phyloP scores from a whole-genome alignment of 2,329 filamentous ascomycete species.

The Penicillium sp. region DNA sequence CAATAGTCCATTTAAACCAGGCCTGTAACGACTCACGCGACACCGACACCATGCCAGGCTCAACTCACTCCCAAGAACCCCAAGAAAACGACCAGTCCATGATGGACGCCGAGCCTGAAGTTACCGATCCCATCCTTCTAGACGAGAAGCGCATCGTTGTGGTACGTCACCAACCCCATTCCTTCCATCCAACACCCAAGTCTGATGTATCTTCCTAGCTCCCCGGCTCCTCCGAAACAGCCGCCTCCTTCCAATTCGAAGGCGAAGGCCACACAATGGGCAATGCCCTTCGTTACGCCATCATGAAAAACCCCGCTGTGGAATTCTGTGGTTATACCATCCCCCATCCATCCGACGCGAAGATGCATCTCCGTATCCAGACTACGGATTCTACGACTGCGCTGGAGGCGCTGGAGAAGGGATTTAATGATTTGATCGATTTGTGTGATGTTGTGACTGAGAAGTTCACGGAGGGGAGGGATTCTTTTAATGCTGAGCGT shows the following conservation, averaged over 20 bases:
- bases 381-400: slow-evolving; percentile 89
- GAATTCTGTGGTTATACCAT: slow-evolving; percentile 99
- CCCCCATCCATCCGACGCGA: slow-evolving; percentile 89
- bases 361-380: slow-evolving; percentile 97
- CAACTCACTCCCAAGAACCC: slow-evolving; percentile 35
- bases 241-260: slow-evolving; percentile 91
- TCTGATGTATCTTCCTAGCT: slow-evolving; percentile 54
- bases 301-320: slow-evolving; percentile 98
- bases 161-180: slow-evolving; percentile 42
- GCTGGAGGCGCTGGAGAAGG: slow-evolving; percentile 84
- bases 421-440: slow-evolving; percentile 81
- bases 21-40: not conserved
- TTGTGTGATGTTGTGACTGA: slow-evolving; percentile 92
- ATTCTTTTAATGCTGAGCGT: slow-evolving; percentile 54
- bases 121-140: slow-evolving; percentile 19
- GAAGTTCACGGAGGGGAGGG: slow-evolving; percentile 71
- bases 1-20: not conserved
- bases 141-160: slow-evolving; percentile 60
- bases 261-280: slow-evolving; percentile 94
- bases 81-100: slow-evolving; percentile 43
- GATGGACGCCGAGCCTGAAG: slow-evolving; percentile 32
- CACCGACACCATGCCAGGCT: slow-evolving; percentile 35
- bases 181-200: not conserved
- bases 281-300: slow-evolving; percentile 89
- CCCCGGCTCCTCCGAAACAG: slow-evolving; percentile 76